These are phyloP conservation scores for Nepenthes gracilis DNA, from an alignment of 148 eudicot species.

Conservation along the genomic window DNA sequence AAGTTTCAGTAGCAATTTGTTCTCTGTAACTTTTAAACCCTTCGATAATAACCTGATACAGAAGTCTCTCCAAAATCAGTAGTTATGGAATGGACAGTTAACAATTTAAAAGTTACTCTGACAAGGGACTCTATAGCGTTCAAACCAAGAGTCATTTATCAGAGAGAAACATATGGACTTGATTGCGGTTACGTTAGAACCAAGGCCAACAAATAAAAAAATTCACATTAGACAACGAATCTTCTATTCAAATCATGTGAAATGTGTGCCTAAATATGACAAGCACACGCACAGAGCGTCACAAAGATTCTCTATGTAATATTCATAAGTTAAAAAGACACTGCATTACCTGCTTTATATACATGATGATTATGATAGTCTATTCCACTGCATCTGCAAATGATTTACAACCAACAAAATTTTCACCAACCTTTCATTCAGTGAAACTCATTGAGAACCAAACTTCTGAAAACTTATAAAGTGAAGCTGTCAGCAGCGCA, in stretches of 20 bases:
- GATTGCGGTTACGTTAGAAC: too few species aligned
- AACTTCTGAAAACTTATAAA: too few species aligned
- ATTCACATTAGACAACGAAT: too few species aligned
- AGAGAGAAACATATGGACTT: neutral
- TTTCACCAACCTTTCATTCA: too few species aligned
- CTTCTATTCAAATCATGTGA: neutral
- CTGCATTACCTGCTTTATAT: slow-evolving; percentile 57
- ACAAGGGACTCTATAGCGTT: too few species aligned
- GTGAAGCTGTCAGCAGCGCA: too few species aligned
- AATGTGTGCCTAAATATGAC: neutral
- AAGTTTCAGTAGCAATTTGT: slow-evolving; percentile 79
- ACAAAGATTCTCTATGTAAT: neutral
- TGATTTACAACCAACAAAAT: too few species aligned
- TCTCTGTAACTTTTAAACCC: slow-evolving; percentile 97
- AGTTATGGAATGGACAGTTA: neutral
- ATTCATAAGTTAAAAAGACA: neutral
- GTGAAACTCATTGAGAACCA: too few species aligned
- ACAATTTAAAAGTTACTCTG: neutral
- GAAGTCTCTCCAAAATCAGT: slow-evolving; percentile 6
- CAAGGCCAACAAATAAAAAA: too few species aligned
- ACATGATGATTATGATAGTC: slow-evolving; percentile 29
- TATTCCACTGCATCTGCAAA: slow-evolving; percentile 1
- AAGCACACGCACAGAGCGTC: neutral
- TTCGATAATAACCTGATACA: slow-evolving; percentile 71
- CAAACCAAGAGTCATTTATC: neutral